A percentile compares a stretch with the other conserved stretches of the same genome.
Conservation (phyloP, 1,284 basidiomycete genomes). For the Melampsora medusae region DNA sequence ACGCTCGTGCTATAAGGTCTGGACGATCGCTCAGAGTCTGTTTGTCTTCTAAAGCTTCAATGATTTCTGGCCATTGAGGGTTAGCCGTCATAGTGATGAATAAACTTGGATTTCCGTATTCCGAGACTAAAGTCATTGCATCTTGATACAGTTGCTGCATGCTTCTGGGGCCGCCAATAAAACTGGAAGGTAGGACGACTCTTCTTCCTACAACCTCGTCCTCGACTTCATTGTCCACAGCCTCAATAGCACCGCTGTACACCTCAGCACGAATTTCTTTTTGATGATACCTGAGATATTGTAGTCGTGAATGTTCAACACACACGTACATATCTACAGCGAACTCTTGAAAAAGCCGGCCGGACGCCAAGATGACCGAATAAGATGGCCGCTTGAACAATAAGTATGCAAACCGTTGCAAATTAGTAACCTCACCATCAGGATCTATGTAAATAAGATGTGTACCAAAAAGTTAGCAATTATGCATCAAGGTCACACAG, state of each 20-base stretch:
- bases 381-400: neutral
- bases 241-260: no score
- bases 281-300: no score
- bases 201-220: no score
- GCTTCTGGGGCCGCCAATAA: conserved; percentile 55
- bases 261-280: no score
- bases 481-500: no score
- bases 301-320: no score
- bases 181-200: no score
- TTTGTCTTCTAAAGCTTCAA: neutral
- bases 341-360: neutral
- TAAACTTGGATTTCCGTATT: conserved; percentile 53
- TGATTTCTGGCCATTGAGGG: no score
- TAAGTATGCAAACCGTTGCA: neutral
- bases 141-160: conserved; percentile 55
- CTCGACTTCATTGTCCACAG: no score
- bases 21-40: neutral
- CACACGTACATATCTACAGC: conserved; percentile 45
- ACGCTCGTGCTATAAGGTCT: neutral
- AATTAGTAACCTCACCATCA: neutral
- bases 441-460: no score
- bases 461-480: no score
- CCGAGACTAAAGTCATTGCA: conserved; percentile 54
- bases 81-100: conserved; percentile 58
- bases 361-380: neutral